These are phyloP conservation scores for Aspergillus flavus DNA, from an alignment of 2,329 filamentous ascomycete genomes.

Conservation along the genomic window DNA sequence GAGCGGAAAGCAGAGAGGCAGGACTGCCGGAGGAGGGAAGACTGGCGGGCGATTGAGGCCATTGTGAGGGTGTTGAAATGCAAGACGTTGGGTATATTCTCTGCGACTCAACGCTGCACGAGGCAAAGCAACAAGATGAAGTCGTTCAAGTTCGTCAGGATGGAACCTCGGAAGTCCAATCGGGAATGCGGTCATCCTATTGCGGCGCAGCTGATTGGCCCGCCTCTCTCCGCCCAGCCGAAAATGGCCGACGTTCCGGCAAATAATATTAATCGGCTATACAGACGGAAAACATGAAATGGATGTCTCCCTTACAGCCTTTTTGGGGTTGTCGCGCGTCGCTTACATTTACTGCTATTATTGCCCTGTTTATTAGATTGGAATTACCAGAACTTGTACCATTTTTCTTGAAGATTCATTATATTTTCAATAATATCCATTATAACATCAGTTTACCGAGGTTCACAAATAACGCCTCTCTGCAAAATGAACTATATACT, in stretches of 20 bases:
- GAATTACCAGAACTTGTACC: not conserved
- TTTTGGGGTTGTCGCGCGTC: not conserved
- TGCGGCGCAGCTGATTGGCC: conserved; percentile 39
- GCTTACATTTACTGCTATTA: not conserved
- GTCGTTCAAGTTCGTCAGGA: conserved; percentile 26
- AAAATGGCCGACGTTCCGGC: conserved; percentile 39
- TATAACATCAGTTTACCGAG: conserved; percentile 7
- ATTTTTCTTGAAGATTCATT: not conserved
- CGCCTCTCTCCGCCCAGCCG: conserved; percentile 38
- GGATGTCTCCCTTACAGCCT: not conserved
- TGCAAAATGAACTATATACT: conserved; percentile 14
- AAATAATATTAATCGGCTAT: conserved; percentile 4
- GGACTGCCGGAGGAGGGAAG: conserved; percentile 40
- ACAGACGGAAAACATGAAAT: not conserved
- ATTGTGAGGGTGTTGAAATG: conserved; percentile 33
- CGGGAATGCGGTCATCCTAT: conserved; percentile 45
- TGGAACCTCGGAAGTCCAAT: conserved; percentile 41
- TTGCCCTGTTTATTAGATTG: not conserved
- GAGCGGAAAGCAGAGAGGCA: conserved; percentile 38
- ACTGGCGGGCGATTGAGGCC: conserved; percentile 45
- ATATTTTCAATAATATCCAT: not conserved
- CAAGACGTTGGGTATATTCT: conserved; percentile 15
- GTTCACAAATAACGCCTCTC: not conserved
- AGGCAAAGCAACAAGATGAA: conserved; percentile 27
- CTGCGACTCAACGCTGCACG: conserved; percentile 16